Base-by-base conservation (phyloP, 768 basidiomycete genomes). In the Mrakia blollopis region DNA sequence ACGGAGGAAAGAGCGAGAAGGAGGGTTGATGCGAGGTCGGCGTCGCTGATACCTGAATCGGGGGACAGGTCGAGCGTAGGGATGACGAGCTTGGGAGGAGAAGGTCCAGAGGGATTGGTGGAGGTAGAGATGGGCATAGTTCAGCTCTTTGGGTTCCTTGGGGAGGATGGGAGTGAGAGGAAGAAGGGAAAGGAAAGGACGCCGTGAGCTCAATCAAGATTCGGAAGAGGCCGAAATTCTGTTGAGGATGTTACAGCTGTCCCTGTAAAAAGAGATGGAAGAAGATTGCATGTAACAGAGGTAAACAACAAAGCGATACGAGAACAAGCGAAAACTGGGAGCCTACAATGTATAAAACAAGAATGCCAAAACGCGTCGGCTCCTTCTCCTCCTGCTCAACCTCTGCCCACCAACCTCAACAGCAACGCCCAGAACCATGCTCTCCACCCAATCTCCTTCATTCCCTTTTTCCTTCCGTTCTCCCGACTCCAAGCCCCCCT, bases 1-100 rank as follows among this genome's bases (percentile, higher is more conserved):
- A 72, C 72, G 25, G 52, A 23, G 50, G 18, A n/a, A 16, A 72
- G 72, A 6, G 72, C 72, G 18, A 52, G 30, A 14, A 72, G 72
- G 18, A 72, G 52, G 6, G 47, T 47, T 0, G 47, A 47, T 9
- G 72, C 72, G 57, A 72, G 72, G 52, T 72, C 50, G 8, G 23
- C 50, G 72, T 72, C 72, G 30, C 50, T 35, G 7, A 35, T 23
- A n/a, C 72, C 47, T 3, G 50, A 32, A 18, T 57, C 72, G 1
- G 52, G 28, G 50, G 72, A 28, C 16, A 54, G 52, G 72, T 72
- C 72, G 37, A 72, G 50, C 6, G 50, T n/a, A 10, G 72, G 72
- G 57, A 72, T 72, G 16, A 35, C 57, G 9, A 72, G 72, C 30
- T 21, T 57, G 23, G 72, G 72, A 54, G 72, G 72, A n/a, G 72